These are phyloP conservation scores for Globisporangium ultimum DNA, from an alignment of 352 stramenopile species.

Conservation along the genomic window DNA sequence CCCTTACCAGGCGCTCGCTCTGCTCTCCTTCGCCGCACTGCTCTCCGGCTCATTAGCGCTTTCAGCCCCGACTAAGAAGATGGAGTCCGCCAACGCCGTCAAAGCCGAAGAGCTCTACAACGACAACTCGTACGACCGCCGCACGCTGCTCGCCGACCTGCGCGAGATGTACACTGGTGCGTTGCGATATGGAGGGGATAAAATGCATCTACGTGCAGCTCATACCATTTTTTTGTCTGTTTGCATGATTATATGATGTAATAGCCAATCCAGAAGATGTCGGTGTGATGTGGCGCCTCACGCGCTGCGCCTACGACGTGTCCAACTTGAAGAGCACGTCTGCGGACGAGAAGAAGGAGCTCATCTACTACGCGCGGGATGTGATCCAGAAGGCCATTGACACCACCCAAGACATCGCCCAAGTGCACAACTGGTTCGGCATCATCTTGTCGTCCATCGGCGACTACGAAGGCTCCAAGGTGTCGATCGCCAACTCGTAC, in stretches of 20 bases:
- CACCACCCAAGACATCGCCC: conserved; percentile 48
- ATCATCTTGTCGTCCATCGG: conserved; percentile 83
- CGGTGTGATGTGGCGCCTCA: conserved; percentile 61
- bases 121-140: conserved; percentile 67
- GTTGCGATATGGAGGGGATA: neutral
- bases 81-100: conserved; percentile 61
- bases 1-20: conserved; percentile 12
- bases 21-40: conserved; percentile 20
- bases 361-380: conserved; percentile 65
- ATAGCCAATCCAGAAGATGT: conserved; percentile 47
- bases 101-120: conserved; percentile 82
- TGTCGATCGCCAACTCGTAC: conserved; percentile 78
- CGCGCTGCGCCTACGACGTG: conserved; percentile 65
- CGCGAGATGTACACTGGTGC: conserved; percentile 48
- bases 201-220: neutral
- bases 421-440: conserved; percentile 84
- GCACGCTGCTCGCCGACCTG: conserved; percentile 59
- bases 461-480: conserved; percentile 86
- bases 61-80: conserved; percentile 24
- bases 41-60: conserved; percentile 11
- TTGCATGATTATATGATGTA: neutral
- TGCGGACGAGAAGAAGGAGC: conserved; percentile 67
- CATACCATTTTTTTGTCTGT: neutral
- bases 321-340: conserved; percentile 47
- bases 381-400: conserved; percentile 55